Evolutionary conservation across 257 asterid genomes (phyloP).

Genomic region (Nyctanthes arbortristis): DNA sequence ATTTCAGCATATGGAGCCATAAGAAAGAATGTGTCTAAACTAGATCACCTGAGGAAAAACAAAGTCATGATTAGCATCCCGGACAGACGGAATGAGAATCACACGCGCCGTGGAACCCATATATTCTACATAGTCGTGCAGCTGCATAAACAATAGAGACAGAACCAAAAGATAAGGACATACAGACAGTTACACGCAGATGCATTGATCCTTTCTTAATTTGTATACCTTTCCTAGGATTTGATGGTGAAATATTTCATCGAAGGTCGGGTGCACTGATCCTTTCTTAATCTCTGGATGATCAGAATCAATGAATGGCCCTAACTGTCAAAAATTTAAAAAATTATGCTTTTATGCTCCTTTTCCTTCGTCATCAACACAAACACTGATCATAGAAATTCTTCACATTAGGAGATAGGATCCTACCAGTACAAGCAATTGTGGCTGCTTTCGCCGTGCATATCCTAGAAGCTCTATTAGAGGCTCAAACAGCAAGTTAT

Average conservation of each 20-base stretch:
- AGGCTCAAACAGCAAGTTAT: constrained; percentile 87
- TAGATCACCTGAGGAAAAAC: constrained; percentile 86
- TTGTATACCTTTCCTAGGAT: constrained; percentile 78
- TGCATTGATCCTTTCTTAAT: constrained; percentile 7
- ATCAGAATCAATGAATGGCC: constrained; percentile 93
- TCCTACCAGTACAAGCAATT: constrained; percentile 78
- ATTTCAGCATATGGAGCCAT: constrained; percentile 17
- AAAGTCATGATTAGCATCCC: constrained; percentile 94
- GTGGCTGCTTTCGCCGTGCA: constrained; percentile 92
- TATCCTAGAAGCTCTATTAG: constrained; percentile 81
- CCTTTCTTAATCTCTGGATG: constrained; percentile 85
- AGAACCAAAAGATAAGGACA: constrained; percentile 18
- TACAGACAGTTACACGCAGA: neutral
- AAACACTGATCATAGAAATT: constrained; percentile 15
- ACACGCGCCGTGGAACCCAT: constrained; percentile 85
- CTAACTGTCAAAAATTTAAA: constrained; percentile 58
- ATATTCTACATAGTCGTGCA: constrained; percentile 90
- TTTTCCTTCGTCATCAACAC: constrained; percentile 15
- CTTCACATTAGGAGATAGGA: constrained; percentile 7
- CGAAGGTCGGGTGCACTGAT: constrained; percentile 58
- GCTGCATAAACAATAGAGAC: constrained; percentile 46
- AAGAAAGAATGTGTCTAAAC: constrained; percentile 12
- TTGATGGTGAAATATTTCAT: constrained; percentile 69
- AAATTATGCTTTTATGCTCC: constrained; percentile 24
- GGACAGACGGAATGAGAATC: constrained; percentile 82